These are phyloP conservation scores for Neofusicoccum cordaticola DNA, from an alignment of 2,329 filamentous ascomycete genomes.

Conservation along the genomic window DNA sequence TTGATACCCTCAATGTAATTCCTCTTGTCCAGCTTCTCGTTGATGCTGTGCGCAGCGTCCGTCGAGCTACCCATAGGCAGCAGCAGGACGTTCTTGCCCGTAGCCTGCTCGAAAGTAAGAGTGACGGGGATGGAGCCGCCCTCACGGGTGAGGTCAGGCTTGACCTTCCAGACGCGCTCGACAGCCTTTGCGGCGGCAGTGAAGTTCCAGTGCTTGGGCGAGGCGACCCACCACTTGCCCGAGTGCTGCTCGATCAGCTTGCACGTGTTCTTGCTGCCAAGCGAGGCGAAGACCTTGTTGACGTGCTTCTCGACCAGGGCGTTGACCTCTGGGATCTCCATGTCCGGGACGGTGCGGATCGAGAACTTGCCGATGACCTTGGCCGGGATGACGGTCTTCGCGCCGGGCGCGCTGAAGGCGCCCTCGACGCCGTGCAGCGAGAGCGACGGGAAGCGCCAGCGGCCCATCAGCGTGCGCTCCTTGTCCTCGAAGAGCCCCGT, in stretches of 20 bases:
- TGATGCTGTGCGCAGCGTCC: conserved; percentile 94
- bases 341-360: conserved; percentile 94
- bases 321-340: conserved; percentile 91
- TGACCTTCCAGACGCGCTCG: conserved; percentile 87
- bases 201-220: conserved; percentile 99
- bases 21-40: conserved; percentile 94
- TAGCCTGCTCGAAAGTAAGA: conserved; percentile 94
- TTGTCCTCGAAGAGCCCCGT: conserved; percentile 87
- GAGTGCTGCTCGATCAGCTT: conserved; percentile 80
- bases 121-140: conserved; percentile 97
- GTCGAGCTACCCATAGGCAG: conserved; percentile 97
- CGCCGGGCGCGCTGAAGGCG: conserved; percentile 86
- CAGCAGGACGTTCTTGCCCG: conserved; percentile 93
- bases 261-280: conserved; percentile 88
- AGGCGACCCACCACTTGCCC: conserved; percentile 98
- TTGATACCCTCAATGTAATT: conserved; percentile 99
- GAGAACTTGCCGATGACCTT: conserved; percentile 99
- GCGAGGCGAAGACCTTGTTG: conserved; percentile 77
- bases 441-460: conserved; percentile 92
- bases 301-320: conserved; percentile 79
- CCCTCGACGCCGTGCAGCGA: conserved; percentile 95
- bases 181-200: conserved; percentile 91
- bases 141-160: conserved; percentile 93
- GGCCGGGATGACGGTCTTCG: conserved; percentile 97
- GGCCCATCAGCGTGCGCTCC: conserved; percentile 88